These are phyloP conservation scores for Trichomonascaceae sp. DNA, from an alignment of 1,139 yeast genomes.

Conservation along the genomic window DNA sequence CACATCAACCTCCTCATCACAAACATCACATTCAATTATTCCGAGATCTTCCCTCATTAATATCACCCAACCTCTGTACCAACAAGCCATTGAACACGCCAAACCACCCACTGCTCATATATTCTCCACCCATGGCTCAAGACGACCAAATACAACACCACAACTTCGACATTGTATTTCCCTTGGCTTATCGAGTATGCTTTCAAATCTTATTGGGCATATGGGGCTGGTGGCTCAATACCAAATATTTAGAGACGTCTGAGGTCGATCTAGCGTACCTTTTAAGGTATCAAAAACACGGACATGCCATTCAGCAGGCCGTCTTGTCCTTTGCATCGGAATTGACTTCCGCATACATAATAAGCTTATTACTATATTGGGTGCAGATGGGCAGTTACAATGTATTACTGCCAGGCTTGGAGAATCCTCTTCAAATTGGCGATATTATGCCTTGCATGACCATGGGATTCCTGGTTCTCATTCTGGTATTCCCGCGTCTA, in stretches of 20 bases:
- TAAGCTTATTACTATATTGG: slow-evolving; percentile 24
- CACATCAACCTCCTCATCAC: no score
- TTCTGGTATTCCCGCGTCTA: slow-evolving; percentile 24
- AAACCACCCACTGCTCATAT: no score
- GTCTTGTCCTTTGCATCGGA: slow-evolving; percentile 24
- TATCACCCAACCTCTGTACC: no score
- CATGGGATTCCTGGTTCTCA: slow-evolving; percentile 25
- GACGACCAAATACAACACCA: slow-evolving; percentile 9
- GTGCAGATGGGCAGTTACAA: slow-evolving; percentile 17
- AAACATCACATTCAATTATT: no score
- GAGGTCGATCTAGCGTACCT: slow-evolving; percentile 40
- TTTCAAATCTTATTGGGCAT: slow-evolving; percentile 40
- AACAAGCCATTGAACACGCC: no score
- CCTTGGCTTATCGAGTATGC: slow-evolving; percentile 46
- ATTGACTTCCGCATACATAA: slow-evolving; percentile 17
- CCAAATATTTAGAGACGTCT: slow-evolving; percentile 33
- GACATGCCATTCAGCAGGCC: slow-evolving; percentile 21
- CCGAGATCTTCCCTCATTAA: no score
- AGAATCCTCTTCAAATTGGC: slow-evolving; percentile 4
- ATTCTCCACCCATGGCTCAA: background rate
- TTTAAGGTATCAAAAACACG: slow-evolving; percentile 30
- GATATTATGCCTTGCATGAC: slow-evolving; percentile 36
- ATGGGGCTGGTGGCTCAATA: slow-evolving; percentile 46
- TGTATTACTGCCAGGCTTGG: slow-evolving; percentile 15
- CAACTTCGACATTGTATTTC: slow-evolving; percentile 36